Base-by-base conservation (phyloP, 164 flowering plant species). In the Kalanchoe fedtschenkoi region DNA sequence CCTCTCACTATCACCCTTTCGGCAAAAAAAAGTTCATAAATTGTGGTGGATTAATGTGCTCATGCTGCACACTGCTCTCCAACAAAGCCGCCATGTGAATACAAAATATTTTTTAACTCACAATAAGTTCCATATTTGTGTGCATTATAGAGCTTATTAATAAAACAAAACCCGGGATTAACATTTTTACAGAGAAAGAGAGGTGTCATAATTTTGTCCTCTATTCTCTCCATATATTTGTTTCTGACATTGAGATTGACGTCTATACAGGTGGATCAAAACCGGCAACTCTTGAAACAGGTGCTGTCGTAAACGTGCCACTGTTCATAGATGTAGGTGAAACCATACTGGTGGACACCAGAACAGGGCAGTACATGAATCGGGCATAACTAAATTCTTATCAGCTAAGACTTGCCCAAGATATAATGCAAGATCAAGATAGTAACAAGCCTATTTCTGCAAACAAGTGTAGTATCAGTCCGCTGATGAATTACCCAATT, bases 221-320 rank as follows among this genome's bases (percentile, higher is more conserved):
- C 0, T 51, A 26, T 9, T 28, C 56, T 26, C 4, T 26, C 28
- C 26, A 26, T 26, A 24, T 37, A 9, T 37, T 51, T 47, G 15
- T 26, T 24, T 24, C 26, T 26, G 21, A 51, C 26, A 26, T 2
- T 26, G 32, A 51, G 56, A 32, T 24, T 51, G 35, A 34, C 7
- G 35, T 34, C 35, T 34, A 4, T 59, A 66, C 81, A 86, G 98
- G 96, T 70, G 96, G 95, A 58, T 72, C 96, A 26, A 93, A 90
- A 76, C 95, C 95, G 35, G 99, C 89, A 30, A 90, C 86, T 42
- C 72, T 87, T 10, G 97, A 90, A 39, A 93, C 97, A 6, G 97
- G 97, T 21, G 96, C 86, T 44, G 73, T 81, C 6, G 90, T 93
- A 13, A 83, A 63, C 51, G 96, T 90, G 26, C 97, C 98, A 3